Conservation (phyloP, 768 basidiomycete genomes). For the Suillus discolor region DNA sequence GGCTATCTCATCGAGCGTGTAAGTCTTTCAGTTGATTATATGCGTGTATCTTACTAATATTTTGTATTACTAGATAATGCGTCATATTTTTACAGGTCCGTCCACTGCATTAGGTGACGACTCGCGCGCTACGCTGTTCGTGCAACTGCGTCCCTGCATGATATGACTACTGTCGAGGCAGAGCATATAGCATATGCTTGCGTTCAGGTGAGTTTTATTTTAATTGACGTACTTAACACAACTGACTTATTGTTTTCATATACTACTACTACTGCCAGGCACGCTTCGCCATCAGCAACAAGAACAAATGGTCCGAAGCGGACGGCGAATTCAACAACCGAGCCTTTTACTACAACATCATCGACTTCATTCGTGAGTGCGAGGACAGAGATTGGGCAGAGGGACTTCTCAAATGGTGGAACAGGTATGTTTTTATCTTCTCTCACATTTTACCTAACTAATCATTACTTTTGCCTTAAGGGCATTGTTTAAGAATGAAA, state of each 20-base stretch:
- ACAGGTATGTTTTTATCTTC: too few relatives aligned
- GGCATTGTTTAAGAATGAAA: slow-evolving; percentile 5
- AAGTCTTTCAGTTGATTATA: neutral
- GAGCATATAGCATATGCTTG: slow-evolving; percentile 12
- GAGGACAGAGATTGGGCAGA: too few relatives aligned
- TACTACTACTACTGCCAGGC: too few relatives aligned
- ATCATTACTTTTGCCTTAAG: neutral
- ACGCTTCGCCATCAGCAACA: too few relatives aligned
- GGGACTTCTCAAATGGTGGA: too few relatives aligned
- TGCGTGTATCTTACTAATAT: neutral
- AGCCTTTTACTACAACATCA: slow-evolving; percentile 13
- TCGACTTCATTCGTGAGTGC: too few relatives aligned
- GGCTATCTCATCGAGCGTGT: slow-evolving; percentile 8
- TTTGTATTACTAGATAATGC: neutral
- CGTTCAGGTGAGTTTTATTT: slow-evolving; percentile 8
- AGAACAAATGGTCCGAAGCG: slow-evolving; percentile 4
- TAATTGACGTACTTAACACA: too few relatives aligned
- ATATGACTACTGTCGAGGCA: slow-evolving; percentile 2
- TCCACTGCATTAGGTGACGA: slow-evolving; percentile 1
- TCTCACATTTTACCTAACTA: too few relatives aligned
- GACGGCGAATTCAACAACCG: slow-evolving; percentile 11
- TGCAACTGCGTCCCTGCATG: slow-evolving; percentile 6
- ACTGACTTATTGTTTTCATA: too few relatives aligned
- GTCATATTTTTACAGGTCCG: slow-evolving; percentile 9
- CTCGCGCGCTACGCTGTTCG: neutral